Conservation (phyloP, 73 alveolate species). For the Halteria grandinella region DNA sequence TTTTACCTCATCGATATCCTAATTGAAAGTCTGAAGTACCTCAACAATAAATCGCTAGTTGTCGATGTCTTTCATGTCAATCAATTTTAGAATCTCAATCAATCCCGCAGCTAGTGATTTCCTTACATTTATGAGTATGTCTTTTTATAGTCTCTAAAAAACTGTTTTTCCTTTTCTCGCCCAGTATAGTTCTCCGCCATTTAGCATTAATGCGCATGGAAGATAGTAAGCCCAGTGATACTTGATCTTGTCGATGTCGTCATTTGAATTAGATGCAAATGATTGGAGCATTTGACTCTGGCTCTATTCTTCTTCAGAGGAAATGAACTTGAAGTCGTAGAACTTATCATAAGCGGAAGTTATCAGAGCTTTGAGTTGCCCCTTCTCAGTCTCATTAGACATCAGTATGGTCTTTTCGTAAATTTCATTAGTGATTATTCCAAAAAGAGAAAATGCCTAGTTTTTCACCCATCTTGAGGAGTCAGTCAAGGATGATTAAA, state of each 20-base stretch:
- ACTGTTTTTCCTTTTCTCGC: not conserved
- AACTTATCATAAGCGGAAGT: not conserved
- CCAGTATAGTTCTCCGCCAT: slow-evolving; percentile 42
- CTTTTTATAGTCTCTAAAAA: slow-evolving; percentile 34
- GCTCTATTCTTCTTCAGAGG: slow-evolving; percentile 22
- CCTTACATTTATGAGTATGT: slow-evolving; percentile 6
- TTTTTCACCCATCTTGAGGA: slow-evolving; percentile 55
- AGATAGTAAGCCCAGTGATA: slow-evolving; percentile 44
- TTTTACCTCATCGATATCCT: slow-evolving; percentile 39
- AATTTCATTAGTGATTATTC: slow-evolving; percentile 20
- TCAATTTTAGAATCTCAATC: slow-evolving; percentile 21
- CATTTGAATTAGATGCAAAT: slow-evolving; percentile 34
- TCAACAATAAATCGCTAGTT: slow-evolving; percentile 33
- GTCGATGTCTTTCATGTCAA: slow-evolving; percentile 1
- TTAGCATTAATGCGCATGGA: slow-evolving; percentile 31
- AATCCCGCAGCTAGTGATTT: slow-evolving; percentile 25
- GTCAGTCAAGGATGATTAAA: slow-evolving; percentile 22
- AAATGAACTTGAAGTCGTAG: slow-evolving; percentile 27
- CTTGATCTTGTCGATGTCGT: slow-evolving; percentile 40
- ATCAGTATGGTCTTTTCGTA: too few species aligned
- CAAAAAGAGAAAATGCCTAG: slow-evolving; percentile 35
- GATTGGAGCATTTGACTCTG: slow-evolving; percentile 26
- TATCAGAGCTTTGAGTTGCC: not conserved
- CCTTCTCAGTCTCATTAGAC: too few species aligned
- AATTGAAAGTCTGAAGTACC: not conserved